Conservation (phyloP, 768 basidiomycete species). For the Boletus sp. region DNA sequence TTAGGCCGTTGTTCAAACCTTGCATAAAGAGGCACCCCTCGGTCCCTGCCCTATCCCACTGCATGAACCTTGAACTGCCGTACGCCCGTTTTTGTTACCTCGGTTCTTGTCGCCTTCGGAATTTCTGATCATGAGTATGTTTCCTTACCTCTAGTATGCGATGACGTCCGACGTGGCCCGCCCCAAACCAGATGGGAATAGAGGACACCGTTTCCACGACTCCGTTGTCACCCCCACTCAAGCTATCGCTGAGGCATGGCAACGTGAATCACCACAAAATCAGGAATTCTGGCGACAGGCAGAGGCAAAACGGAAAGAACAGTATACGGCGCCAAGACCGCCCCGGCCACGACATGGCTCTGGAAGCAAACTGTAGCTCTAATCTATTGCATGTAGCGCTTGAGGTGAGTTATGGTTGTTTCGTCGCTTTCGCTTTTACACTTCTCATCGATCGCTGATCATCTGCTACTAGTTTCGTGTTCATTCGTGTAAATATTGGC, state of each 20-base stretch:
- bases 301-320: slow-evolving; percentile 45
- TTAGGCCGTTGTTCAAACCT: slow-evolving; percentile 31
- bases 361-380: slow-evolving; percentile 54
- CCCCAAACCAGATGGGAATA: slow-evolving; percentile 35
- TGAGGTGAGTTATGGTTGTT: slow-evolving; percentile 12
- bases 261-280: slow-evolving; percentile 55
- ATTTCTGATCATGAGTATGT: slow-evolving; percentile 34
- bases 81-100: slow-evolving; percentile 35
- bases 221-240: slow-evolving; percentile 49
- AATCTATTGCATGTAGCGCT: slow-evolving; percentile 13
- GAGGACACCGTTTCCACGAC: slow-evolving; percentile 28
- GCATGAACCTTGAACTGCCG: slow-evolving; percentile 38
- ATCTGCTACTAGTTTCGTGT: slow-evolving; percentile 25
- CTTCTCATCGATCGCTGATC: slow-evolving; percentile 4
- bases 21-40: slow-evolving; percentile 35
- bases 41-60: slow-evolving; percentile 31
- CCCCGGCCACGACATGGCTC: slow-evolving; percentile 34
- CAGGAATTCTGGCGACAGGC: slow-evolving; percentile 61
- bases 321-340: slow-evolving; percentile 42
- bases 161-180: slow-evolving; percentile 36
- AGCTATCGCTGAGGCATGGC: slow-evolving; percentile 70
- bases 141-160: slow-evolving; percentile 30
- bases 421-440: neutral
- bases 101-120: slow-evolving; percentile 21
- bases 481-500: slow-evolving; percentile 32